Percentiles rank a stretch among this genome's conserved stretches.
These are phyloP conservation scores for Mucor lusitanicus DNA, from an alignment of 371 early-diverging fungal species.

Conservation along the genomic window DNA sequence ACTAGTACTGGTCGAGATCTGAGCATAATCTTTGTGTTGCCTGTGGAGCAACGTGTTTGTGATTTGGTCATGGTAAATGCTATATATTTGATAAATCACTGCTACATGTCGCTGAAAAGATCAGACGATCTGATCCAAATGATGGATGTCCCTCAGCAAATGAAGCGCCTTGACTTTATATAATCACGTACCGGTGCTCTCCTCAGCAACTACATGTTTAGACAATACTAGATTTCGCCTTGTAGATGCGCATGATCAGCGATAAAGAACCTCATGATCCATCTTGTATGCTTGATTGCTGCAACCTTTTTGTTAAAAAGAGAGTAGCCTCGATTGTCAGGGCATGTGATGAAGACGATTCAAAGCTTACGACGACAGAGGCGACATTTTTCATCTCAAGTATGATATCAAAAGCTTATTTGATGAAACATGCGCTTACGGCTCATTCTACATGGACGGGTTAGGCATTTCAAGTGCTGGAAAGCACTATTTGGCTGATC, in stretches of 20 bases:
- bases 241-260: background rate
- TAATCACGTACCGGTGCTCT: too few species aligned
- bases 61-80: too few species aligned
- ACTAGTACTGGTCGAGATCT: background rate
- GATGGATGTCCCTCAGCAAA: background rate
- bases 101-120: too few species aligned
- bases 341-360: background rate
- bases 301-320: background rate
- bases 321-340: background rate
- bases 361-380: background rate
- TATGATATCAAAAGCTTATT: too few species aligned
- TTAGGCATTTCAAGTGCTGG: too few species aligned
- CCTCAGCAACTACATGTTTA: background rate
- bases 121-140: background rate
- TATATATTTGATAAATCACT: background rate
- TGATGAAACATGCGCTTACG: too few species aligned
- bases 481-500: too few species aligned
- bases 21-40: background rate
- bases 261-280: background rate
- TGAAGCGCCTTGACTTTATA: too few species aligned
- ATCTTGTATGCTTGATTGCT: background rate
- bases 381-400: background rate
- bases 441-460: too few species aligned
- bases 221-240: background rate
- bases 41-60: background rate